These are phyloP conservation scores for Themeda triandra DNA, from an alignment of 176 grass and related monocot genomes.

Conservation along the genomic window DNA sequence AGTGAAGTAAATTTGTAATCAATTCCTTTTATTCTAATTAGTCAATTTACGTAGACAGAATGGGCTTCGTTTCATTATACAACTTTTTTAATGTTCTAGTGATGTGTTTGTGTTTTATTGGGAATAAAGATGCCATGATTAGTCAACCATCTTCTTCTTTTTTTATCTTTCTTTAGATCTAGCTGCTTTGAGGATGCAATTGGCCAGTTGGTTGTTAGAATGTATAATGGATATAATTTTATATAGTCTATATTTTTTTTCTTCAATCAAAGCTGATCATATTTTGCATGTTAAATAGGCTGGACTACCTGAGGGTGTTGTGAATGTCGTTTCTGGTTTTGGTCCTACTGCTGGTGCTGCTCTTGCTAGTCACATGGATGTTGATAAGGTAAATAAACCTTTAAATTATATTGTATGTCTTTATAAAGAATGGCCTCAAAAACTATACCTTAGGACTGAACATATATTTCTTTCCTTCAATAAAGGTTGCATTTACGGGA, in stretches of 20 bases:
- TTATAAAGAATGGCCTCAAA: not conserved
- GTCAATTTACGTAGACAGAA: not conserved
- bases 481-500: constrained; percentile 91
- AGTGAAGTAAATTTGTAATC: not conserved
- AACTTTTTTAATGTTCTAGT: not conserved
- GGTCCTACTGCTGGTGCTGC: constrained; percentile 96
- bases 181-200: not conserved
- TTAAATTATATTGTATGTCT: not conserved
- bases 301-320: constrained; percentile 80
- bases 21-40: not conserved
- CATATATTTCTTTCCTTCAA: not conserved
- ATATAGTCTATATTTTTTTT: not conserved
- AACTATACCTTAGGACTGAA: not conserved
- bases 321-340: constrained; percentile 85
- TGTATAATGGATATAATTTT: not conserved
- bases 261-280: not conserved
- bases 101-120: not conserved
- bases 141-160: not conserved
- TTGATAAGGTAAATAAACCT: constrained; percentile 86
- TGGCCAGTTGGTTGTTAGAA: not conserved
- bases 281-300: constrained; percentile 44
- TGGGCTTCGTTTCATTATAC: not conserved
- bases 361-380: constrained; percentile 98
- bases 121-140: not conserved
- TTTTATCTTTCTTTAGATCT: not conserved